Conservation (phyloP, 208 protist species). For the Wallacemonas sp. region DNA sequence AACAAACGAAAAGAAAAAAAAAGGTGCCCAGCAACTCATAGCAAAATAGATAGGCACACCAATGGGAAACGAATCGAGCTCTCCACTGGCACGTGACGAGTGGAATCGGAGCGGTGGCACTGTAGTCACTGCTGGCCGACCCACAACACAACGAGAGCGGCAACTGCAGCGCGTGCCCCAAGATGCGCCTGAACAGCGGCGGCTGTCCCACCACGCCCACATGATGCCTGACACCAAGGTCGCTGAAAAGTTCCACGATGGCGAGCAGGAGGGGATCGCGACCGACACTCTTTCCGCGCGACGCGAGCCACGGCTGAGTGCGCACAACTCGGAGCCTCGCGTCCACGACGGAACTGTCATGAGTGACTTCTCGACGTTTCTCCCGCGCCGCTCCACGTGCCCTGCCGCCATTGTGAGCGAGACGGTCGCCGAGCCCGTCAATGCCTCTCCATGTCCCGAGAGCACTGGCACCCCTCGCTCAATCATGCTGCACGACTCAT, state of each 20-base stretch:
- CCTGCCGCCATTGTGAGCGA: too few species aligned
- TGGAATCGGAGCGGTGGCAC: constrained; percentile 9
- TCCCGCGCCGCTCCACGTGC: too few species aligned
- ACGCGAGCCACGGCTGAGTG: too few species aligned
- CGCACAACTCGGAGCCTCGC: too few species aligned
- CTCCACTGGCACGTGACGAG: background rate
- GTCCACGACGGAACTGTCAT: too few species aligned
- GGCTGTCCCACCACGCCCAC: background rate
- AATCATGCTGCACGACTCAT: constrained; percentile 1
- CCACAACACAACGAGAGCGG: background rate
- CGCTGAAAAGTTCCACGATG: background rate
- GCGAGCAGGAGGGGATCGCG: background rate
- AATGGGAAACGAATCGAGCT: constrained; percentile 8
- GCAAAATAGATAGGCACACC: too few species aligned
- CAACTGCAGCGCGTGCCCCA: background rate
- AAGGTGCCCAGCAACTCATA: too few species aligned
- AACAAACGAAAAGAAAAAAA: constrained; percentile 18
- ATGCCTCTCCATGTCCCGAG: background rate
- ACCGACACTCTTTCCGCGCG: background rate
- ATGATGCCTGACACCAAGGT: background rate
- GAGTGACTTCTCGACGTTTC: background rate
- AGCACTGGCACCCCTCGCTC: constrained; percentile 1
- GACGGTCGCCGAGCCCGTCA: background rate
- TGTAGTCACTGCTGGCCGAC: constrained; percentile 2
- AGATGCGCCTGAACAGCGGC: constrained; percentile 5